Base-by-base conservation (phyloP, 306 rosid species). In the Rosa rugosa region DNA sequence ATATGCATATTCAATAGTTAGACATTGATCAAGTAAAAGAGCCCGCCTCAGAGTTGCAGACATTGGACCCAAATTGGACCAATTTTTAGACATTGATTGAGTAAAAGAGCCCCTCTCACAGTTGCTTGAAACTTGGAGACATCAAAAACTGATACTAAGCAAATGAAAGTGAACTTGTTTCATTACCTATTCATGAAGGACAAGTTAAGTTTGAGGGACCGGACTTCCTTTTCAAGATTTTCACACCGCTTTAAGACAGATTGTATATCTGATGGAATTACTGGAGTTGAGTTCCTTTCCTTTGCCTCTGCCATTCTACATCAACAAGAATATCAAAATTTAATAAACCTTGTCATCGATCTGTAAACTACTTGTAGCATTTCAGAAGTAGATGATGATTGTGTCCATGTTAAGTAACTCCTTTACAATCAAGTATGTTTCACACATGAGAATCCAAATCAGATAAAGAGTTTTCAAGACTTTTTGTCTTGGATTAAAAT, bases 261-360 rank as follows among this genome's bases (percentile, higher is more conserved):
- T 81, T 94, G 97, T 88, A 92, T 86, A 25, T 94, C 98, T 27
- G 97, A 87, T 11, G 98, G 98, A 79, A 91, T 80, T 62, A 90
- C 75, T 12, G 98, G 98, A 45, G 92, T 87, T 77, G 81, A 89
- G 46, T 87, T 92, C 79, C 98, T 91, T 77, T 91, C 98, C 87
- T 94, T 94, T 77, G 97, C 98, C 84, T 94, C 98, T 11, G 98
- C 98, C 97, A 94, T 92, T 88, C 98, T 94, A 82, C 88, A 79
- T 69, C 77, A 72, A 17, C 63, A 70, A 75, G 10, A 82, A 80
- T 78, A 22, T 63, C 50, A 12, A 72, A 5, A 70, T 78, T 42
- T 56, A 75, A 68, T 16, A 47, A 44, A 36, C 18, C 44, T 53
- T 60, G 47, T 11, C 53, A 45, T 47, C 10, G 8, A 42, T 42